phyloP scores from a whole-genome alignment of 768 basidiomycete species.

The Mycena rosella region DNA sequence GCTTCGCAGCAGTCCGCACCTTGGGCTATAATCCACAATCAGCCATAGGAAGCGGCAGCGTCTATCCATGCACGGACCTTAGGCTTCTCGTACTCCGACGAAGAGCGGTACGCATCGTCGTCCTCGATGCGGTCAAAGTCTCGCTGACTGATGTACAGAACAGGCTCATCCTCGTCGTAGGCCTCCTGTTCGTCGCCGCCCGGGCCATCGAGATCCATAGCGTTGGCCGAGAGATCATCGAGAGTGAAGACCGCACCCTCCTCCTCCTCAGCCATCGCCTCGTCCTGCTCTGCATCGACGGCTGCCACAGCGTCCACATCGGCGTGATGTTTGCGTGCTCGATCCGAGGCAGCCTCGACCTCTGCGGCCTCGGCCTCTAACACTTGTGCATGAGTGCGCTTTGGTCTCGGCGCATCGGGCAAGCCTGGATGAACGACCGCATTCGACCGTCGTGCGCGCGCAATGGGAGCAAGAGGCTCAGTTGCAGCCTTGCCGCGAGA shows the following conservation, averaged over 20 bases:
- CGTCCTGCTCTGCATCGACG: background rate
- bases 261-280: background rate
- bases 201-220: background rate
- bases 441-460: too few species aligned
- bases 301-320: background rate
- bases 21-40: too few species aligned
- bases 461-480: background rate
- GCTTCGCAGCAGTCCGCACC: too few species aligned
- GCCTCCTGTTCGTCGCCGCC: background rate
- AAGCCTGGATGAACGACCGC: too few species aligned
- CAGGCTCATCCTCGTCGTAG: too few species aligned
- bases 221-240: background rate
- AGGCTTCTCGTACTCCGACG: background rate
- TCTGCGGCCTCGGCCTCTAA: background rate
- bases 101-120: background rate
- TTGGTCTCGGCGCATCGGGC: too few species aligned
- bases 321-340: background rate
- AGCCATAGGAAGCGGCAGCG: too few species aligned
- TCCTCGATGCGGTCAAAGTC: conserved; percentile 1
- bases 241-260: background rate
- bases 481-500: too few species aligned
- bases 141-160: background rate
- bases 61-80: background rate
- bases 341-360: background rate
- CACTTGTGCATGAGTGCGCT: background rate